Evolutionary conservation across 1,284 basidiomycete genomes (phyloP), one percentile per base, ranked within the genome.

Genomic region (Anthracocystis setariae): DNA sequence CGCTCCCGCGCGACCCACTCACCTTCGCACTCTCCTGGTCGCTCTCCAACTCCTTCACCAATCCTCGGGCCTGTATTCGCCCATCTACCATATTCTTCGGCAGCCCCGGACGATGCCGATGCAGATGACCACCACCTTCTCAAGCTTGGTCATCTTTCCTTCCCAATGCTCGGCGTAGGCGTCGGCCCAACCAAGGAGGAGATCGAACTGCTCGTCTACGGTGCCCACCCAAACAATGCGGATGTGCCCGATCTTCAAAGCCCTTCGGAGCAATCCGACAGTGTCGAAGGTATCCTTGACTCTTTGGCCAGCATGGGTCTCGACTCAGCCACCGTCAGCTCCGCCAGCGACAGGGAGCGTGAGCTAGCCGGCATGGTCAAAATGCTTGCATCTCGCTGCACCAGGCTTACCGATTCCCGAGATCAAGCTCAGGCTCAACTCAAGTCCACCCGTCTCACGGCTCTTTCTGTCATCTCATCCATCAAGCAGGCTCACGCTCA

Each of bases 31-130:
- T 68, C 66, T 5, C 54, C 60, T 0, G 55, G 42, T 15, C 60
- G 74, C 44, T 76, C 77, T n/a, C 70, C 68, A 35, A 81, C 78
- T 5, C 79, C 78, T 12, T 78, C 77, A 17, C 79, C 79, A 33
- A 76, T 80, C 27, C 61, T 81, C 21, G 79, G 79, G 3, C 51
- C 64, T 20, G 56, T 58, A 35, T 68, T 65, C 48, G 60, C 60
- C 5, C 42, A 42, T 15, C 51, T 47, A 3, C 47, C 45, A n/a
- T n/a, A n/a, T 15, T 47, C 57, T n/a, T 39, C 50, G 18, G 42
- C 15, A 23, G 15, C 20, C 33, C 43, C 45, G 10, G 21, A 35
- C 17, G 42, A 53, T 38, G 47, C 62, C 37, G 43, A 62, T 24
- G 44, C 40, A 20, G 48, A 51, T 35, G 54, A 65, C 29, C 59